Percentiles rank a stretch among this genome's conserved stretches.
These are phyloP conservation scores for Phyllosticta citrichinensis DNA, from an alignment of 2,329 filamentous ascomycete genomes.

Conservation along the genomic window DNA sequence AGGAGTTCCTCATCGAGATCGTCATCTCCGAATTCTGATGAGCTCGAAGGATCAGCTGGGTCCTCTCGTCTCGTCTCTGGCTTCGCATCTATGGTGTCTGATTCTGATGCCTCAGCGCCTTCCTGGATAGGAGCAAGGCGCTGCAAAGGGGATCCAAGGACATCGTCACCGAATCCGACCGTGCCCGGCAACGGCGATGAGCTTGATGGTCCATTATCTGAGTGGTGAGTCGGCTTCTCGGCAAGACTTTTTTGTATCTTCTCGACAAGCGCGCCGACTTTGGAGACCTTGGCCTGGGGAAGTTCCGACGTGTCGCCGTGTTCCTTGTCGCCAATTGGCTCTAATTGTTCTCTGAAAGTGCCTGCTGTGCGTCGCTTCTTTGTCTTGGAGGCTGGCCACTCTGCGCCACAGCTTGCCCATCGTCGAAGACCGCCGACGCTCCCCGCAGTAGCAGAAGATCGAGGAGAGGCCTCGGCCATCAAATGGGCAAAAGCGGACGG, in stretches of 20 bases:
- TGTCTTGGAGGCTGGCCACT: constrained; percentile 34
- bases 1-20: constrained; percentile 15
- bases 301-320: not conserved
- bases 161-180: not conserved
- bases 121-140: constrained; percentile 13
- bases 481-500: constrained; percentile 33
- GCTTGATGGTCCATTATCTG: constrained; percentile 31
- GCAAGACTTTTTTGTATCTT: constrained; percentile 36
- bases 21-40: constrained; percentile 15
- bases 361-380: constrained; percentile 32
- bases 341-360: constrained; percentile 22
- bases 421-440: constrained; percentile 36
- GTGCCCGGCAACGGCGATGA: constrained; percentile 36
- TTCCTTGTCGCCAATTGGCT: not conserved
- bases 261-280: constrained; percentile 27
- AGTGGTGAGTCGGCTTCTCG: constrained; percentile 18
- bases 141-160: constrained; percentile 19
- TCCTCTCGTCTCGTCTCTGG: not conserved
- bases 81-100: not conserved
- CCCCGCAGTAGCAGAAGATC: constrained; percentile 34
- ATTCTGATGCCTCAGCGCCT: not conserved
- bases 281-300: constrained; percentile 15
- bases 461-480: constrained; percentile 37
- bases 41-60: not conserved
- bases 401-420: constrained; percentile 42